Conservation (phyloP, 2,329 filamentous ascomycete species). For the Aspergillus sojae region DNA sequence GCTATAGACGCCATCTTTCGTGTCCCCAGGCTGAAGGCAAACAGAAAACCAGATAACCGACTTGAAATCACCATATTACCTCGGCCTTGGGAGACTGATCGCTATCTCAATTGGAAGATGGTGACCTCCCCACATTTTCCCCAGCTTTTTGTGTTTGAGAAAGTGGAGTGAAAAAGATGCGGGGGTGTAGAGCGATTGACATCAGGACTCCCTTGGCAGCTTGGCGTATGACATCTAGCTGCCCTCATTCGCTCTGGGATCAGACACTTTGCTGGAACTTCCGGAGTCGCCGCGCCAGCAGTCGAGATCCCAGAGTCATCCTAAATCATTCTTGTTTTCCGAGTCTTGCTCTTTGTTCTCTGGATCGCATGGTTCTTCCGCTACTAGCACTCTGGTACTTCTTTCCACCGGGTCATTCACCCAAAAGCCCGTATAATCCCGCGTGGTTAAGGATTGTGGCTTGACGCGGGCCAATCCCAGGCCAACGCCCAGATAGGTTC, state of each 20-base stretch:
- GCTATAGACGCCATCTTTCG: not conserved
- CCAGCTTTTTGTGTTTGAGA: slow-evolving; percentile 2
- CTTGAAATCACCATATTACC: not conserved
- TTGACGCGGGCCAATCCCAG: not conserved
- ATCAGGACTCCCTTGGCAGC: slow-evolving; percentile 1
- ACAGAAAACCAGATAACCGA: not conserved
- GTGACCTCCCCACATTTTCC: not conserved
- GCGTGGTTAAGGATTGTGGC: not conserved
- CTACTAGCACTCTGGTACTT: not conserved
- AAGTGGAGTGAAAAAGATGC: not conserved
- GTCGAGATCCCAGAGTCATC: not conserved
- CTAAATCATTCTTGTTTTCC: not conserved
- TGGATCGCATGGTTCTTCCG: not conserved
- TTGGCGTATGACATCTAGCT: not conserved
- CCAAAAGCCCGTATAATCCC: not conserved
- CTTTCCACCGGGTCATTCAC: not conserved
- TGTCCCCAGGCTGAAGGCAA: not conserved
- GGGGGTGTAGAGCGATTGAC: slow-evolving; percentile 5
- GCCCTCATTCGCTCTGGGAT: slow-evolving; percentile 1
- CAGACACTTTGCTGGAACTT: not conserved
- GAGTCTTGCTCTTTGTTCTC: not conserved
- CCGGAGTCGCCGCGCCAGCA: not conserved
- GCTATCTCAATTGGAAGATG: slow-evolving; percentile 4
- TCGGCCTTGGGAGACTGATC: not conserved
- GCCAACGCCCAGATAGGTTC: not conserved